A percentile compares a stretch with the other conserved stretches of the same genome.
These are phyloP conservation scores for Graphiopsis chlorocephala DNA, from an alignment of 2,329 filamentous ascomycete genomes.

Conservation along the genomic window DNA sequence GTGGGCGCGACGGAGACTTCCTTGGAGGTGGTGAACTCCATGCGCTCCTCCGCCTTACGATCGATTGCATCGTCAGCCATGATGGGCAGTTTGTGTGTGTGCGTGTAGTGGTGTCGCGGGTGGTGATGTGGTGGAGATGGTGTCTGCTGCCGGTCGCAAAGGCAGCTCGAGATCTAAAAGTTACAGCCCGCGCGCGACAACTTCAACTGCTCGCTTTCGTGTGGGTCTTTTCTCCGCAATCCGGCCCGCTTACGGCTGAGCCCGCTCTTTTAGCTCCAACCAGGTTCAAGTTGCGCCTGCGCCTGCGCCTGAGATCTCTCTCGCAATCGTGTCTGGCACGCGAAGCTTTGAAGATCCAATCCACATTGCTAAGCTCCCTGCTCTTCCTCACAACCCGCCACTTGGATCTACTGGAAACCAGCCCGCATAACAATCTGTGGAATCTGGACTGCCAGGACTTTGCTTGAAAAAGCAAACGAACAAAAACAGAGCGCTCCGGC, in stretches of 20 bases:
- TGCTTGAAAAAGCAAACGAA: background rate
- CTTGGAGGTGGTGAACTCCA: constrained; percentile 98
- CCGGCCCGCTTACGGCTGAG: too few relatives aligned
- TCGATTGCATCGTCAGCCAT: constrained; percentile 90
- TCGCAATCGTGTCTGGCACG: background rate
- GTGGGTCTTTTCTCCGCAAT: background rate
- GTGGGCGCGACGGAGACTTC: constrained; percentile 94
- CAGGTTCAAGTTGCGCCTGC: background rate
- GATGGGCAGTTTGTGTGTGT: constrained; percentile 39
- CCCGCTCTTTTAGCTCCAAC: background rate
- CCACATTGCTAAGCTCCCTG: background rate
- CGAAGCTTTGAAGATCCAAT: constrained; percentile 4
- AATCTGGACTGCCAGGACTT: background rate
- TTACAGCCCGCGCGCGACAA: background rate
- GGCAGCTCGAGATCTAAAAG: constrained; percentile 1
- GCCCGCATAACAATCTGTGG: background rate
- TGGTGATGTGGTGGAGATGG: background rate
- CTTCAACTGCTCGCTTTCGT: background rate
- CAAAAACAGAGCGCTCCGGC: background rate
- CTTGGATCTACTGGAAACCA: background rate
- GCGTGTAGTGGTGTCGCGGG: constrained; percentile 8
- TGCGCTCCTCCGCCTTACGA: constrained; percentile 88
- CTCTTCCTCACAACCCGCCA: background rate
- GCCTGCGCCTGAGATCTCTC: constrained; percentile 1
- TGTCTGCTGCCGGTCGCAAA: background rate